Conservation (phyloP, 768 basidiomycete genomes). For the Suillus variegatus region DNA sequence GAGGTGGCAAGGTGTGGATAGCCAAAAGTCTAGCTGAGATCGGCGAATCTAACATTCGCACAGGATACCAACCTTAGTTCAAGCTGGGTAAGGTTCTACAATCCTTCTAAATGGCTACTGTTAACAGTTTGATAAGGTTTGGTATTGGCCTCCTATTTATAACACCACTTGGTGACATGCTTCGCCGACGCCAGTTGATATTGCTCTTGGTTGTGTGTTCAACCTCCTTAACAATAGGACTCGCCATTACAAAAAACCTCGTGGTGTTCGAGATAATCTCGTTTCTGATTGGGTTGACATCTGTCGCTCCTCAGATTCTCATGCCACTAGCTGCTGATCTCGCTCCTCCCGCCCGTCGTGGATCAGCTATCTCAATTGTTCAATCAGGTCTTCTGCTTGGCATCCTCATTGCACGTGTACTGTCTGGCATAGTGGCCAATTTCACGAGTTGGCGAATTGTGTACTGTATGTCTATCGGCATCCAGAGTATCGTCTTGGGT, state of each 20-base stretch:
- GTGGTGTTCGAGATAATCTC: conserved; percentile 34
- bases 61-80: conserved; percentile 66
- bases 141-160: conserved; percentile 42
- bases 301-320: conserved; percentile 41
- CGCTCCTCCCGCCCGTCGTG: conserved; percentile 30
- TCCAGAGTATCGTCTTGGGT: conserved; percentile 29
- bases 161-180: conserved; percentile 47
- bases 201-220: conserved; percentile 36
- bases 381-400: conserved; percentile 30
- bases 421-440: conserved; percentile 42
- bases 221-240: conserved; percentile 39
- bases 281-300: conserved; percentile 38
- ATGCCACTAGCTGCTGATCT: conserved; percentile 49
- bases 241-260: conserved; percentile 38
- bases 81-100: conserved; percentile 53
- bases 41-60: conserved; percentile 6
- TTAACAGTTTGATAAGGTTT: neutral
- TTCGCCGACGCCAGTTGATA: conserved; percentile 44
- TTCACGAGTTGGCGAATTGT: conserved; percentile 42
- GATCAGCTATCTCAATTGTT: conserved; percentile 33
- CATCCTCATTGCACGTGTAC: conserved; percentile 32
- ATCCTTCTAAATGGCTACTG: neutral
- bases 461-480: conserved; percentile 44
- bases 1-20: conserved; percentile 33
- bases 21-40: neutral